Base-by-base conservation (phyloP, 106 monocot genomes). In the Gastrodia elata region DNA sequence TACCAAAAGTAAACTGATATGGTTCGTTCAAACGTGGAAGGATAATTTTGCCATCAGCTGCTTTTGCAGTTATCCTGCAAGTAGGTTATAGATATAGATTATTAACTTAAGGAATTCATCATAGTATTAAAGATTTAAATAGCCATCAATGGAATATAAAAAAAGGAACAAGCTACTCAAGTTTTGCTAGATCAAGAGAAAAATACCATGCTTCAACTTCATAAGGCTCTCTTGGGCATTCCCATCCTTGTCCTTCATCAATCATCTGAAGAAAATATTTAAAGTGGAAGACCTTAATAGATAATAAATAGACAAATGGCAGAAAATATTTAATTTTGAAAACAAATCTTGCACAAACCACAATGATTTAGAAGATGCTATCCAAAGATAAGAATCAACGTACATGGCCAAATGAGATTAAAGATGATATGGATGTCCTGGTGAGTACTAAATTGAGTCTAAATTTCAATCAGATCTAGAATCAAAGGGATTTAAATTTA, bases 161-260 rank as follows among this genome's bases (percentile, higher is more conserved):
- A 52, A 34, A 3, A 65, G 27, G 52, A 43, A 61, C 24, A 18
- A 46, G 10, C 49, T 8, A 72, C 39, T 39, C 49, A 71, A 5
- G 46, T 4, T 7, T 28, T 7, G 26, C 10, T 52, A 57, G 55
- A 52, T 18, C 37, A 25, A 35, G n/a, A 70, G 6, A 57, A 20
- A 77, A 35, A 64, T 65, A 93, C 98, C 91, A 67, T 77, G 98
- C 74, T 83, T 81, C 83, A 24, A 93, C 88, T 91, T 98, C 98
- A 84, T 98, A 98, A 79, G 87, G 98, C 71, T 87, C 88, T 80
- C 98, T 84, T 73, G 93, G 98, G 61, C 88, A 83, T 80, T 98
- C 98, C 98, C 98, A 98, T n/a, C 98, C 93, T 81, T 89, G 78
- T 18, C 93, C 98, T 87, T 98, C 93, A 74, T 70, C 56, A 75